phyloP scores from a whole-genome alignment of 305 asterid species.

The Fraxinus platypoda region DNA sequence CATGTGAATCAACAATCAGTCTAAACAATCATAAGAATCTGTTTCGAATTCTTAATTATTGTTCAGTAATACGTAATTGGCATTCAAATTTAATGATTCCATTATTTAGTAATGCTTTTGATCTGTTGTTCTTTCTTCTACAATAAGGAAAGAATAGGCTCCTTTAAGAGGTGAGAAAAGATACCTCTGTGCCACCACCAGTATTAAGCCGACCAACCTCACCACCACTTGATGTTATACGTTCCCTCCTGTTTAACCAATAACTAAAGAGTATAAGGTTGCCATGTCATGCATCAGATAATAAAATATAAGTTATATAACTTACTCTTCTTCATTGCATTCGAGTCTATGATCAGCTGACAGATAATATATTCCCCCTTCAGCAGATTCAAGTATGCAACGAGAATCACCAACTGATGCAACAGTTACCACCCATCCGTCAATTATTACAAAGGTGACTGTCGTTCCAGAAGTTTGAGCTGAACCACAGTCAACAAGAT shows the following conservation, averaged over 20 bases:
- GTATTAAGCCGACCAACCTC: slow-evolving; percentile 98
- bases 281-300: slow-evolving; percentile 5
- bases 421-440: slow-evolving; percentile 91
- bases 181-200: slow-evolving; percentile 97
- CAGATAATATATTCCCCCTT: slow-evolving; percentile 76
- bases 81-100: neutral
- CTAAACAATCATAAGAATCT: neutral
- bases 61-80: neutral
- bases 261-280: slow-evolving; percentile 23
- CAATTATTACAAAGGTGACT: slow-evolving; percentile 88
- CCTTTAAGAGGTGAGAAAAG: slow-evolving; percentile 16
- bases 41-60: neutral
- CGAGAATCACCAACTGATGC: slow-evolving; percentile 99
- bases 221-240: slow-evolving; percentile 92
- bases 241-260: slow-evolving; percentile 74
- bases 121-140: neutral
- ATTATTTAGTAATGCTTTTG: neutral
- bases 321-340: slow-evolving; percentile 93
- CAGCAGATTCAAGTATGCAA: slow-evolving; percentile 88
- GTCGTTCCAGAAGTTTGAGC: slow-evolving; percentile 99
- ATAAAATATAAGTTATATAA: slow-evolving; percentile 29
- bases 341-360: slow-evolving; percentile 99
- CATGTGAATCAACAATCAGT: neutral
- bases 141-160: slow-evolving; percentile 1
- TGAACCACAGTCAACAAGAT: slow-evolving; percentile 34